Base-by-base conservation (phyloP, 2,329 filamentous ascomycete species). In the Colletotrichum echinochloae region DNA sequence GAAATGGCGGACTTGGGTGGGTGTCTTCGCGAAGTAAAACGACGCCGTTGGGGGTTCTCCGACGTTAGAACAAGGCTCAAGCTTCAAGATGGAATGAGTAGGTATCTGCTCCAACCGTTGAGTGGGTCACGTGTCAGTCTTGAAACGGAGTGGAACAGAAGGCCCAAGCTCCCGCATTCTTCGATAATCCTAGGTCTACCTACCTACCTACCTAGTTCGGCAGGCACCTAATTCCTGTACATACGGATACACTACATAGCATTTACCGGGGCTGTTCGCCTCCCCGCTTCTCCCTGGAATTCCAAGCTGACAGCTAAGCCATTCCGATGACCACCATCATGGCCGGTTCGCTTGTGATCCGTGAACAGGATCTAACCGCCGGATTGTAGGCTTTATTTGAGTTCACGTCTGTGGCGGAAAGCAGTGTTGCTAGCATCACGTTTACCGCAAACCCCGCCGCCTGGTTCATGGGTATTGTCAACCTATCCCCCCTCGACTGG, bases 21-120 rank as follows among this genome's bases (percentile, higher is more conserved):
- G 26, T 37, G 20, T 11, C 11, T 46, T 12, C 16, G 11, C 20
- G 8, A 52, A 20, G 35, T n/a, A 51, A n/a, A 33, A 18, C 12
- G 20, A n/a, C 51, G 56, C 30, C 33, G 56, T 61, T 33, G 23
- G 30, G 60, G 26, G 41, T 44, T 37, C 35, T 46, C 16, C n/a
- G 52, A 59, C 52, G 63, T 70, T 62, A 37, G 51, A 67, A 70
- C 67, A 71, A 55, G 65, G 69, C 60, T 51, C 39, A 60, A 71
- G 59, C 49, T 60, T 60, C 62, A 48, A 55, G 57, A 62, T 46
- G 56, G 35, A 35, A 39, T 28, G 57, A 41, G 26, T 28, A 62
- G 46, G 57, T 51, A 70, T 28, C 67, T 70, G 49, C 64, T 54
- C 35, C 35, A 23, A 44, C 67, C 37, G 35, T 26, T 30, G 35